phyloP scores from a whole-genome alignment of 2,329 filamentous ascomycete species.

The Fusarium tjaetaba region DNA sequence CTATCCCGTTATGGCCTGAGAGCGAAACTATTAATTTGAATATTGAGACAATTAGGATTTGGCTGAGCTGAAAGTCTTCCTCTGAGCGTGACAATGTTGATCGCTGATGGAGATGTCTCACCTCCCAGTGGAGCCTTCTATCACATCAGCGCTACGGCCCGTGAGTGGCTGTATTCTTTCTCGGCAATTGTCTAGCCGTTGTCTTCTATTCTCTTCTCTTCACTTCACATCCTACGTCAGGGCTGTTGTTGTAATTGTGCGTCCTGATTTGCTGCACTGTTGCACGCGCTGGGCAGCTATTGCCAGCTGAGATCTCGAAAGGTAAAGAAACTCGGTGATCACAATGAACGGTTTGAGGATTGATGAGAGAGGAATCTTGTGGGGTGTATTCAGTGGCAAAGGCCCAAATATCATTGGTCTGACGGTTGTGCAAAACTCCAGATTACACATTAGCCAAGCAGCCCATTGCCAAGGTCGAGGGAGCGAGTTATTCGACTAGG shows the following conservation, averaged over 20 bases:
- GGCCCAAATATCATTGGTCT: accelerated
- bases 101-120: accelerated
- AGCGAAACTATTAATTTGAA: accelerated
- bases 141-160: not conserved
- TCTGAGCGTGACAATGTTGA: accelerated
- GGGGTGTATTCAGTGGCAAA: accelerated
- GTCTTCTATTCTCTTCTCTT: not conserved
- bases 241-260: accelerated
- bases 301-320: accelerated
- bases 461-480: accelerated
- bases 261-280: not conserved
- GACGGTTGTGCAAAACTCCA: not conserved
- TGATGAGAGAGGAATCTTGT: accelerated
- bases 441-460: not conserved
- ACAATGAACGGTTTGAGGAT: not conserved
- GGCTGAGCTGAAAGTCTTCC: not conserved
- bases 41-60: accelerated
- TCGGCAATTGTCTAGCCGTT: accelerated
- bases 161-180: not conserved
- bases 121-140: accelerated
- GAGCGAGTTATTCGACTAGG: no score
- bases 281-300: accelerated
- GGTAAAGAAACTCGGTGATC: not conserved
- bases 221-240: not conserved
- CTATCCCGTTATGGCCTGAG: accelerated